Evolutionary conservation across 1,139 yeast species (phyloP).

Genomic region (Zygosaccharomyces pseudobailii): DNA sequence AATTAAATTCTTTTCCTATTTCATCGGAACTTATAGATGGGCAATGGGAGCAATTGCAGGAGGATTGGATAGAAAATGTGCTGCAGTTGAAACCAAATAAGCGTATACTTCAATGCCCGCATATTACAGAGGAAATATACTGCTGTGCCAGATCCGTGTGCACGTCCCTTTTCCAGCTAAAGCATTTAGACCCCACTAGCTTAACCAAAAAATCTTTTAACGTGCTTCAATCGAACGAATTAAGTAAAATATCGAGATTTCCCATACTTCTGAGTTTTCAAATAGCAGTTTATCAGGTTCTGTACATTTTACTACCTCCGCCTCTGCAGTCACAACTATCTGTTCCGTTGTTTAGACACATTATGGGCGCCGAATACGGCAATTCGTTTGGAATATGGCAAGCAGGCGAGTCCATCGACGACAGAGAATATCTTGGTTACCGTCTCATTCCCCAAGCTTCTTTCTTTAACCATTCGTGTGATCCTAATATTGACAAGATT

Average conservation of each 20-base stretch:
- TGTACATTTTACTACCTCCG: slow-evolving; percentile 42
- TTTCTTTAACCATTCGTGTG: slow-evolving; percentile 65
- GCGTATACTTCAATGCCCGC: slow-evolving; percentile 23
- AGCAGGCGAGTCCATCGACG: slow-evolving; percentile 37
- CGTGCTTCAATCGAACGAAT: slow-evolving; percentile 53
- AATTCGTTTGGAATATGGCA: slow-evolving; percentile 78
- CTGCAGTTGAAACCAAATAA: slow-evolving; percentile 27
- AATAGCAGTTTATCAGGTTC: slow-evolving; percentile 47
- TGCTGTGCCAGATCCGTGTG: slow-evolving; percentile 39
- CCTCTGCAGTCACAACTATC: slow-evolving; percentile 40
- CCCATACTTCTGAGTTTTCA: slow-evolving; percentile 52
- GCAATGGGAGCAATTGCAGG: slow-evolving; percentile 28
- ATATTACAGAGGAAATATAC: slow-evolving; percentile 39
- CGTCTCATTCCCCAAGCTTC: slow-evolving; percentile 66
- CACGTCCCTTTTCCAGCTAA: slow-evolving; percentile 23
- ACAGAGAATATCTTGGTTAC: slow-evolving; percentile 62
- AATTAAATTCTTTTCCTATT: slow-evolving; percentile 11
- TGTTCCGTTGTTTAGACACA: slow-evolving; percentile 41
- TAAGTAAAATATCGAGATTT: slow-evolving; percentile 43
- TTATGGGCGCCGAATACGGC: slow-evolving; percentile 62
- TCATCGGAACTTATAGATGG: slow-evolving; percentile 18
- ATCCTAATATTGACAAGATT: slow-evolving; percentile 43
- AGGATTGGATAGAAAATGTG: slow-evolving; percentile 39
- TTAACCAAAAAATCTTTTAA: slow-evolving; percentile 33
- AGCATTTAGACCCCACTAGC: slow-evolving; percentile 9